Percentiles rank a stretch among this genome's conserved stretches.
These are phyloP conservation scores for Lablab purpureus DNA, from an alignment of 306 rosid genomes.

Conservation along the genomic window DNA sequence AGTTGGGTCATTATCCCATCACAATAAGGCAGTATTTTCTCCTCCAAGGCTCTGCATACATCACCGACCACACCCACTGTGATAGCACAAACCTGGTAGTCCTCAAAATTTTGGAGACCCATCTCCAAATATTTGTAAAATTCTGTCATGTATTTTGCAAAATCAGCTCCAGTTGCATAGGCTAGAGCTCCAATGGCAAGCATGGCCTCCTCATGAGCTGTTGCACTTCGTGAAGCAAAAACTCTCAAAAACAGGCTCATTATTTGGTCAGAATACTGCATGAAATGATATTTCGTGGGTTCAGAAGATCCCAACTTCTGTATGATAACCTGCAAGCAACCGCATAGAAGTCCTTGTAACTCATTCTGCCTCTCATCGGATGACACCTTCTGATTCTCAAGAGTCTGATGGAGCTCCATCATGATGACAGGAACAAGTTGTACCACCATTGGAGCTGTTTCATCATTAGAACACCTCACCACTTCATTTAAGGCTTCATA, in stretches of 20 bases:
- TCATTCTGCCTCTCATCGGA: constrained; percentile 89
- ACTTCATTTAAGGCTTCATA: constrained; percentile 94
- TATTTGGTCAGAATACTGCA: constrained; percentile 89
- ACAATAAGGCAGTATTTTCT: constrained; percentile 79
- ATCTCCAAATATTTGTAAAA: constrained; percentile 82
- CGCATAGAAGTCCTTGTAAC: constrained; percentile 96
- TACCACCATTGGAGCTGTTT: constrained; percentile 81
- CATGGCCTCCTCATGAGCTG: constrained; percentile 99
- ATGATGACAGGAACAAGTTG: constrained; percentile 83
- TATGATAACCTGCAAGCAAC: constrained; percentile 94
- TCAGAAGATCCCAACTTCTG: constrained; percentile 91
- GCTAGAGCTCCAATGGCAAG: constrained; percentile 98
- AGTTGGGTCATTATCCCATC: constrained; percentile 97
- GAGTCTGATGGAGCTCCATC: constrained; percentile 85
- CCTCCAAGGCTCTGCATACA: constrained; percentile 92
- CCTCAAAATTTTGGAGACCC: constrained; percentile 98
- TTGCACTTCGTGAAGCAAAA: constrained; percentile 88
- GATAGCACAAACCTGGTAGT: constrained; percentile 94
- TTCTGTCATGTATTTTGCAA: constrained; percentile 84
- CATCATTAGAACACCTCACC: constrained; percentile 91
- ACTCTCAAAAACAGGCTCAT: constrained; percentile 87
- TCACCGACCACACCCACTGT: constrained; percentile 97
- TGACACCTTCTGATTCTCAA: constrained; percentile 70
- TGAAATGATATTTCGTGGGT: constrained; percentile 69
- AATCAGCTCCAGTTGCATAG: constrained; percentile 79